These are phyloP conservation scores for Neurospora sp. DNA, from an alignment of 495 filamentous ascomycete genomes.

Conservation along the genomic window DNA sequence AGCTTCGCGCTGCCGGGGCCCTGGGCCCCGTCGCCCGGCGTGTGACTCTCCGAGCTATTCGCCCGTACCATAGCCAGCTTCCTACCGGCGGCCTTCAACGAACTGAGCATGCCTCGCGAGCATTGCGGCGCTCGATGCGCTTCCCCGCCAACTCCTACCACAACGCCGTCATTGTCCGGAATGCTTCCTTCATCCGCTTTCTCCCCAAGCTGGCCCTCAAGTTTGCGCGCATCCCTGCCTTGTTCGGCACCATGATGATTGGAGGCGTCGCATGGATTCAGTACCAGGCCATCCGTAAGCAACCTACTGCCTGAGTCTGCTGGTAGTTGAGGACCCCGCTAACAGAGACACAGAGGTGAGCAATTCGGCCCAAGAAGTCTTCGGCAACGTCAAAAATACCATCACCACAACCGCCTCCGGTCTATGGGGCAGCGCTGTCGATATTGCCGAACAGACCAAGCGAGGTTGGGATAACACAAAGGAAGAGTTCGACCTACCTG, in stretches of 20 bases:
- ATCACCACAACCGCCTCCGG: conserved; percentile 54
- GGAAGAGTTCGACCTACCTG: conserved; percentile 63
- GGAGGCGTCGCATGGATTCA: conserved; percentile 85
- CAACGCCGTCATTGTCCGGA: conserved; percentile 74
- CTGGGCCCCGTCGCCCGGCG: conserved; percentile 51
- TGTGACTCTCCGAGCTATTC: conserved; percentile 43
- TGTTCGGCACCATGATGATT: conserved; percentile 82
- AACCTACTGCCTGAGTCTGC: background rate
- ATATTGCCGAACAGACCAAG: conserved; percentile 66
- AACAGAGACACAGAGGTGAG: conserved; percentile 56
- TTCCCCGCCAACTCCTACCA: conserved; percentile 71
- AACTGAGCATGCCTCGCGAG: conserved; percentile 49
- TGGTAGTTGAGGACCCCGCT: background rate
- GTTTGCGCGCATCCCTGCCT: conserved; percentile 74
- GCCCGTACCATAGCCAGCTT: conserved; percentile 50
- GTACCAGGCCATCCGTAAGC: conserved; percentile 87
- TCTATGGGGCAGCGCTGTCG: conserved; percentile 58
- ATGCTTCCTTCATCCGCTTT: conserved; percentile 74
- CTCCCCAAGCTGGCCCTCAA: conserved; percentile 86
- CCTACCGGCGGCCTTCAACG: conserved; percentile 62
- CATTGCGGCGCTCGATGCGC: conserved; percentile 55
- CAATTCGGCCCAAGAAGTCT: conserved; percentile 76
- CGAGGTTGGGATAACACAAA: conserved; percentile 78
- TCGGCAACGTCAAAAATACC: conserved; percentile 58
- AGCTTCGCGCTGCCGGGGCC: conserved; percentile 65